A percentile compares a stretch with the other conserved stretches of the same genome.
Conservation (phyloP, 495 filamentous ascomycete species). For the Aspergillus indologenus region DNA sequence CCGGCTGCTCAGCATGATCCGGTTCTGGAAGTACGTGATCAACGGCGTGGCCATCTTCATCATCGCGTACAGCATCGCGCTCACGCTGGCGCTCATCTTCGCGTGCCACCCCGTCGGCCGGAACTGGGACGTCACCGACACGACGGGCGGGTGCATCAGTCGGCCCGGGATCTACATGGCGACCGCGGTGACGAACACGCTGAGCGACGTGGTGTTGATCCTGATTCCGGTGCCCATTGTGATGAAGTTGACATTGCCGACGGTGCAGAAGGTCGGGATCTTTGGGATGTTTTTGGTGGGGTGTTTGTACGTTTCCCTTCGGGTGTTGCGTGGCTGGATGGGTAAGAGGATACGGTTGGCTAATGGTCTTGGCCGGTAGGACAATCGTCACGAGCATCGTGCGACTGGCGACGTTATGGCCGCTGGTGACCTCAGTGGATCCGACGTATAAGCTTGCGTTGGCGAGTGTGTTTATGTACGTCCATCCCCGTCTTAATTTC, state of each 20-base stretch:
- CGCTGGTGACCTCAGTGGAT: slow-evolving; percentile 19
- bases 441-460: slow-evolving; percentile 19
- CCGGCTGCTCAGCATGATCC: slow-evolving; percentile 21
- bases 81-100: slow-evolving; percentile 35
- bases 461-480: slow-evolving; percentile 24
- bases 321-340: not conserved
- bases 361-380: slow-evolving; percentile 6
- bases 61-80: slow-evolving; percentile 28
- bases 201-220: slow-evolving; percentile 36
- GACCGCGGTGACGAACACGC: slow-evolving; percentile 39
- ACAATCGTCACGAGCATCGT: slow-evolving; percentile 29
- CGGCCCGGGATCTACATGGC: slow-evolving; percentile 30
- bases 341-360: not conserved
- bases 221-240: slow-evolving; percentile 35
- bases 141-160: slow-evolving; percentile 32
- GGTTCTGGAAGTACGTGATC: slow-evolving; percentile 18
- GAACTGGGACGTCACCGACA: slow-evolving; percentile 30
- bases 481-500: not conserved
- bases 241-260: slow-evolving; percentile 17
- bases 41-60: slow-evolving; percentile 21
- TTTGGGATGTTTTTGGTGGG: slow-evolving; percentile 25
- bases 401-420: slow-evolving; percentile 24
- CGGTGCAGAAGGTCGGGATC: slow-evolving; percentile 22
- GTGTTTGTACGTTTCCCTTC: slow-evolving; percentile 23
- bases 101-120: slow-evolving; percentile 36